phyloP scores from a whole-genome alignment of 805 yeast species.

The Yamadazyma insecticola region DNA sequence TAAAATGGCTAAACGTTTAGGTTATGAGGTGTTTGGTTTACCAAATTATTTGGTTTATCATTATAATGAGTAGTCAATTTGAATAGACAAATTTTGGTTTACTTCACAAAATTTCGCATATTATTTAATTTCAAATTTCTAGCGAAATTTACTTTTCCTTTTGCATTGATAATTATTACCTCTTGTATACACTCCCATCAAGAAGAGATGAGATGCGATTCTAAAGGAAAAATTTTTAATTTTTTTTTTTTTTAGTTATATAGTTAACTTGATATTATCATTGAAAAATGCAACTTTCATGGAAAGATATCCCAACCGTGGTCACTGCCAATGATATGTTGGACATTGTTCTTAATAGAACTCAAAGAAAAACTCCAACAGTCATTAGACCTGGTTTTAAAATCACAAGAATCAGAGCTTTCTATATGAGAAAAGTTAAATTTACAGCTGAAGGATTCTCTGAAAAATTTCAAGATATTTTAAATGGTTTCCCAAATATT shows the following conservation, averaged over 20 bases:
- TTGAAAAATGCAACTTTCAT: slow-evolving; percentile 82
- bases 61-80: slow-evolving; percentile 59
- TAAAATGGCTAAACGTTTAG: slow-evolving; percentile 94
- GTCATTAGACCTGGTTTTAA: slow-evolving; percentile 95
- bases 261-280: too few species aligned
- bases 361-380: slow-evolving; percentile 99
- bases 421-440: slow-evolving; percentile 96
- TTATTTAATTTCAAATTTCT: too few species aligned
- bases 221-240: too few species aligned
- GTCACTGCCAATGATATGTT: slow-evolving; percentile 88
- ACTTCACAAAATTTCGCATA: too few species aligned
- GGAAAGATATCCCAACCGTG: slow-evolving; percentile 98
- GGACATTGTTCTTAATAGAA: slow-evolving; percentile 94
- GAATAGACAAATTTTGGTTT: too few species aligned
- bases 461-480: slow-evolving; percentile 84
- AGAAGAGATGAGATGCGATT: too few species aligned
- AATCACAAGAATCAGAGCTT: slow-evolving; percentile 93
- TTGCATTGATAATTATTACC: too few species aligned
- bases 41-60: slow-evolving; percentile 94
- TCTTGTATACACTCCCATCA: too few species aligned
- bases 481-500: slow-evolving; percentile 90
- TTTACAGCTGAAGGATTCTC: slow-evolving; percentile 94
- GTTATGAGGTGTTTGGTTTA: slow-evolving; percentile 85
- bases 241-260: slow-evolving; percentile 1
- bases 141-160: too few species aligned